These are phyloP conservation scores for Discostella stelligeroides DNA, from an alignment of 108 stramenopile genomes.

Conservation along the genomic window DNA sequence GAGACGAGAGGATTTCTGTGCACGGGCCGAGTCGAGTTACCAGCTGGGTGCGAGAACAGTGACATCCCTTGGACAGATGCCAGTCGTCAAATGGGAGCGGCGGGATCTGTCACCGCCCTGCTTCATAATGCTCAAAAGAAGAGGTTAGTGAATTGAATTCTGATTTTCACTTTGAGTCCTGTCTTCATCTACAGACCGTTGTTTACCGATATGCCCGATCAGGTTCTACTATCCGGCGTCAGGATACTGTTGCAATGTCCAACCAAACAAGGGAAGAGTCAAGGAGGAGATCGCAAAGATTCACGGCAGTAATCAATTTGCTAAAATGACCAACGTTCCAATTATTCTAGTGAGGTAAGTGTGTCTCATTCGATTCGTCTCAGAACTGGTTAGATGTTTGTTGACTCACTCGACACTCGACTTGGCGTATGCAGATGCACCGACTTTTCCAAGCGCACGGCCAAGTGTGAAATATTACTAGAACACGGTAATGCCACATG, in stretches of 20 bases:
- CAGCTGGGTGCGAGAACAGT: conserved; percentile 20
- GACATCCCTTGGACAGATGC: conserved; percentile 27
- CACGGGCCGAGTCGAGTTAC: conserved; percentile 32
- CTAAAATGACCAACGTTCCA: conserved; percentile 8
- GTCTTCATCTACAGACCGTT: not conserved
- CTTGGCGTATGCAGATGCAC: conserved; percentile 24
- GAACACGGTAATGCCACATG: conserved; percentile 20
- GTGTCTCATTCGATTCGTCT: not conserved
- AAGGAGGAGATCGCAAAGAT: conserved; percentile 10
- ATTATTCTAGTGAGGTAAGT: conserved; percentile 15
- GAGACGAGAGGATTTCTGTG: conserved; percentile 33
- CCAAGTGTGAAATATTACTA: conserved; percentile 14
- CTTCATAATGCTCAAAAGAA: conserved; percentile 27
- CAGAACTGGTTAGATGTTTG: no score
- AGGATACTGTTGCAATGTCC: conserved; percentile 13
- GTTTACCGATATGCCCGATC: no score
- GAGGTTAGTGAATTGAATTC: conserved; percentile 4
- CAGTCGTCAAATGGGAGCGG: conserved; percentile 18
- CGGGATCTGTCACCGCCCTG: conserved; percentile 16
- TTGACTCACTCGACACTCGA: no score
- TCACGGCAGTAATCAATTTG: not conserved
- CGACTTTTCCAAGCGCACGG: conserved; percentile 21
- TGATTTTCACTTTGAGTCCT: not conserved
- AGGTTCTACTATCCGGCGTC: conserved; percentile 27
- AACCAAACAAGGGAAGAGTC: conserved; percentile 13